Evolutionary conservation across 441 rosid species (phyloP), one percentile per base, ranked within the genome.

Genomic region (Sinapis alba): DNA sequence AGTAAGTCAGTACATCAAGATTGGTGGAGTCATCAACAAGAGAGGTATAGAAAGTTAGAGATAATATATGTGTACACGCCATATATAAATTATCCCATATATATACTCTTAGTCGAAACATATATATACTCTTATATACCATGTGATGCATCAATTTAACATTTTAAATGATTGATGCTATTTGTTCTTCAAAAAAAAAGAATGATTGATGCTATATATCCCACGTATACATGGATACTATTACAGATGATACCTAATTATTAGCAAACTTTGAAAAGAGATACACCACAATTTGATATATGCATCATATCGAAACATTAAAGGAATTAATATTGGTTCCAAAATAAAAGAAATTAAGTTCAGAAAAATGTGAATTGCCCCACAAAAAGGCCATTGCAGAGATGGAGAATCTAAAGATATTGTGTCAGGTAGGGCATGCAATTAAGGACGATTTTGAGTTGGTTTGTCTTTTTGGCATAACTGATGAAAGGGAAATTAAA

Each of bases 371-470:
- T 43, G 19, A 4, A 26, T 26, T 15, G 28, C 20, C 78, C 72
- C 78, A 45, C 72, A 23, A 65, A 32, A 51, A 74, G 68, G n/a
- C 20, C 41, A 47, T 58, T 32, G 53, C 10, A 57, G 77, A 13
- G 66, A 65, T 41, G 57, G 78, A 45, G 68, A 47, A 32, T 51
- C 73, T 47, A 66, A 65, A 74, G 60, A 74, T 65, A 28, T 73
- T 58, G 72, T 57, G 78, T 58, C 78, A 74, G 65, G 58, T 65
- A 26, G 72, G 78, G 61, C 77, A 23, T 26, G 58, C 53, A 21
- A 58, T 58, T 57, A 58, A 58, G 7, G 27, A 66, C 72, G 23
- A 15, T 4, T 45, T 74, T 58, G 66, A 66, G 53, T 59, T 74
- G 60, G 15, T 74, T 66, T 74, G 61, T 74, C 72, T 63, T 47